Percentiles rank a stretch among this genome's conserved stretches.
These are phyloP conservation scores for Nevesoporus exiguus DNA, from an alignment of 768 basidiomycete species.

Conservation along the genomic window DNA sequence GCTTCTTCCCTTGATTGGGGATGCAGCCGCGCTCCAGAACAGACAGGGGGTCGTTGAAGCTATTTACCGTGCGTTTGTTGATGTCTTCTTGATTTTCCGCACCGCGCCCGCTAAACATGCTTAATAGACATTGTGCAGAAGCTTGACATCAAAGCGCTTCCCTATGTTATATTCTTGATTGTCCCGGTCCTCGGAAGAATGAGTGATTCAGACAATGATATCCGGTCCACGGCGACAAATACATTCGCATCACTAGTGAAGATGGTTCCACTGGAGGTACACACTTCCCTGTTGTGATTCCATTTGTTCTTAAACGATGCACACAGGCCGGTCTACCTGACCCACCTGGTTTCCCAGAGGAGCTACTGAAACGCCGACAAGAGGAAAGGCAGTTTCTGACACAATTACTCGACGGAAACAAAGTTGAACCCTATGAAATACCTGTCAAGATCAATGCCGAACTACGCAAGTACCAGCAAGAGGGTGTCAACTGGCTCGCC, in stretches of 20 bases:
- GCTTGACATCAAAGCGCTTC: conserved; percentile 90
- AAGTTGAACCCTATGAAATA: conserved; percentile 86
- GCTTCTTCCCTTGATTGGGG: conserved; percentile 77
- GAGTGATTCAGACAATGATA: conserved; percentile 91
- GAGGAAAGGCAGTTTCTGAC: conserved; percentile 87
- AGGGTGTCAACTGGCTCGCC: conserved; percentile 98
- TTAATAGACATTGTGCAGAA: conserved; percentile 80
- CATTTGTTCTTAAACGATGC: not conserved
- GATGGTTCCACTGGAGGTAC: conserved; percentile 95
- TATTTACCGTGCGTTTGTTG: conserved; percentile 74
- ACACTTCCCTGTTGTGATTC: conserved; percentile 11
- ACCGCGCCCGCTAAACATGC: conserved; percentile 9
- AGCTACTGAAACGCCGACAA: conserved; percentile 80
- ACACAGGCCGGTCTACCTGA: conserved; percentile 91
- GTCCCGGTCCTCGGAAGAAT: conserved; percentile 96
- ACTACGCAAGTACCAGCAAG: conserved; percentile 95
- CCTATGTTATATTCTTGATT: conserved; percentile 95
- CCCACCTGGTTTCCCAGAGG: conserved; percentile 87
- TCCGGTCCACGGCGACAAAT: conserved; percentile 92
- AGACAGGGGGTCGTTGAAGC: conserved; percentile 90
- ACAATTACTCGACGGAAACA: conserved; percentile 91
- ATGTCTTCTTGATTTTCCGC: not conserved
- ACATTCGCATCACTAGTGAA: conserved; percentile 96
- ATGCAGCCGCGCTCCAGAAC: conserved; percentile 67
- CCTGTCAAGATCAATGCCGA: conserved; percentile 91